Evolutionary conservation across 2,329 filamentous ascomycete species (phyloP).

Genomic region (Geoglossum cookeanum): DNA sequence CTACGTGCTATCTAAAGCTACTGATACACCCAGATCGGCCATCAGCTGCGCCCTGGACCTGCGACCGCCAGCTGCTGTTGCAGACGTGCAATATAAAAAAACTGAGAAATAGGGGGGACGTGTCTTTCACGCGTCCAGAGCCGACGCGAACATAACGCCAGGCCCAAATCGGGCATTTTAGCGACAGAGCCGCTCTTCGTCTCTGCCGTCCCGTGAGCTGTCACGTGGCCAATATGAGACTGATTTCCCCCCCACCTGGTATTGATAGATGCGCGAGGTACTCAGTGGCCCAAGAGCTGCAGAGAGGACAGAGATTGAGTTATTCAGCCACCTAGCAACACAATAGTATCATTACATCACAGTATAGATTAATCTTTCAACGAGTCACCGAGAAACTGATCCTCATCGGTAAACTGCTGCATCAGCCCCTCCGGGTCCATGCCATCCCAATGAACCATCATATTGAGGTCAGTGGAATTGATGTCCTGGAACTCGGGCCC

Average conservation of each 20-base stretch:
- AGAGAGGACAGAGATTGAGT: too few relatives aligned
- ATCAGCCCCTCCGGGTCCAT: background rate
- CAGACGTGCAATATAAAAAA: background rate
- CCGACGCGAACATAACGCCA: background rate
- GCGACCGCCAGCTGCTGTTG: background rate
- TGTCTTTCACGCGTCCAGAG: background rate
- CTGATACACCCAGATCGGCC: background rate
- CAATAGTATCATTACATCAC: too few relatives aligned
- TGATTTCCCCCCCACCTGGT: too few relatives aligned
- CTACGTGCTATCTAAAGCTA: background rate
- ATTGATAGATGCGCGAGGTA: too few relatives aligned
- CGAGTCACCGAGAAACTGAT: background rate
- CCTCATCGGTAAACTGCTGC: background rate
- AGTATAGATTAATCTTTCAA: background rate
- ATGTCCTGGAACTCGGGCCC: background rate
- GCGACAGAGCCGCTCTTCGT: background rate
- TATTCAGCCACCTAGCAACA: too few relatives aligned
- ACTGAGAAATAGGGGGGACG: slow-evolving; percentile 1
- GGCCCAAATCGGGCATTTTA: background rate
- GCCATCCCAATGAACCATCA: background rate
- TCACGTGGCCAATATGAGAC: too few relatives aligned
- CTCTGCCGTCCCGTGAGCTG: too few relatives aligned
- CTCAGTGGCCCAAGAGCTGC: too few relatives aligned
- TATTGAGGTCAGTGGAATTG: background rate
- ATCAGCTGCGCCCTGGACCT: slow-evolving; percentile 15